Conservation (phyloP, 208 protist genomes). For the Crithidia sp. region DNA sequence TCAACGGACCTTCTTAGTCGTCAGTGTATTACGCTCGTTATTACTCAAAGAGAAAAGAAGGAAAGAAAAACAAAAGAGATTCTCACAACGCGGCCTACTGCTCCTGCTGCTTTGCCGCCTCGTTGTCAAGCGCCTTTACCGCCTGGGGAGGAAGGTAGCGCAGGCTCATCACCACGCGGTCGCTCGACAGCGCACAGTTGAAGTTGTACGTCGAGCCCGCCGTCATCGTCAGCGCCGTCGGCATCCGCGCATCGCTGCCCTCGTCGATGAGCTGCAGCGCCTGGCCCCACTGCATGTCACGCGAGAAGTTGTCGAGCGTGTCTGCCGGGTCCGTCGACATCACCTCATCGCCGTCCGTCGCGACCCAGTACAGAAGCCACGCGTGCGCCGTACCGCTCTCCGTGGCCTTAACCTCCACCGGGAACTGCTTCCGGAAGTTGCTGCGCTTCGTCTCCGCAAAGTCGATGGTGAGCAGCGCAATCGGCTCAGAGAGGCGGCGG, state of each 20-base stretch:
- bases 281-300: conserved; percentile 96
- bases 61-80: not conserved
- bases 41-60: not conserved
- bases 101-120: conserved; percentile 26
- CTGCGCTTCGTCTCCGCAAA: conserved; percentile 60
- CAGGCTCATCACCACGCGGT: conserved; percentile 77
- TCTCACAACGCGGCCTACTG: not conserved
- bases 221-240: conserved; percentile 49
- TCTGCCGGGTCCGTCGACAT: conserved; percentile 90
- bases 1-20: not conserved
- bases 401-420: conserved; percentile 57
- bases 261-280: conserved; percentile 89
- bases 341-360: conserved; percentile 41
- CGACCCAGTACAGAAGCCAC: conserved; percentile 87
- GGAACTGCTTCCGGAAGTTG: conserved; percentile 39
- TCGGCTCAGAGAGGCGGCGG: conserved; percentile 61
- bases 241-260: conserved; percentile 49
- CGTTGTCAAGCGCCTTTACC: conserved; percentile 22
- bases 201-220: conserved; percentile 61
- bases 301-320: conserved; percentile 90
- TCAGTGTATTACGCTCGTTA: not conserved
- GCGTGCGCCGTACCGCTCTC: conserved; percentile 72
- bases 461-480: conserved; percentile 85
- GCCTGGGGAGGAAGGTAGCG: conserved; percentile 24
- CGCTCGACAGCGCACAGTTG: conserved; percentile 59